Evolutionary conservation across 306 rosid species (phyloP), one percentile per base, ranked within the genome.

Genomic region (Trifolium pratense): DNA sequence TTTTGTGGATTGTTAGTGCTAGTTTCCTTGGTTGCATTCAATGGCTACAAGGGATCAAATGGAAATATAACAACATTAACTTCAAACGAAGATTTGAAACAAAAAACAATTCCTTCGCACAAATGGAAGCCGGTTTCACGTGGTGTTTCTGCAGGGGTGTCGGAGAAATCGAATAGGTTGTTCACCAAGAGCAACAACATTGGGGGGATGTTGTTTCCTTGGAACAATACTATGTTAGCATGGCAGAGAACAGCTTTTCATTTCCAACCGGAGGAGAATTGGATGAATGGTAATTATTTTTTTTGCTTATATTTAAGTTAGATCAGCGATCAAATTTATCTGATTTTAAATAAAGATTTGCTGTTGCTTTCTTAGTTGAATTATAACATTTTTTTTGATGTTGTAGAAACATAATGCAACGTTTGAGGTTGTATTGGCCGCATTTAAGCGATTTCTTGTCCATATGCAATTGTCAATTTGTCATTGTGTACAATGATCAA

Each of bases 161-260:
- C 98, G 11, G 96, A 91, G 73, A 94, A 94, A 83, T 62, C 88
- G 0, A 89, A 70, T 62, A 29, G 20, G 21, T 26, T 26, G 63
- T 36, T 36, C 39, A 36, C 8, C 39, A 36, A 36, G 1, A 8
- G 0, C 5, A 29, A 29, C 32, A 29, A 4, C 6, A 29, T 7
- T 36, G 39, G 29, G 40, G 20, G 21, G 26, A 45, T 49, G 46
- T 70, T 56, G 0, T 91, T 74, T 82, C 91, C 91, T 1, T 94
- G 98, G 98, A 85, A 83, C 74, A 87, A 94, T 25, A 87, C 82
- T 57, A 89, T 94, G 94, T 16, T 94, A 75, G 88, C 96, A 0
- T 94, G 98, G 98, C 98, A 94, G 87, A 91, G 98, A 80, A 94
- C 94, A 0, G 88, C 98, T 8, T 94, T 63, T 53, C 98, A 94